phyloP scores from a whole-genome alignment of 345 rosid species.

The Mallotus nudiflorus region DNA sequence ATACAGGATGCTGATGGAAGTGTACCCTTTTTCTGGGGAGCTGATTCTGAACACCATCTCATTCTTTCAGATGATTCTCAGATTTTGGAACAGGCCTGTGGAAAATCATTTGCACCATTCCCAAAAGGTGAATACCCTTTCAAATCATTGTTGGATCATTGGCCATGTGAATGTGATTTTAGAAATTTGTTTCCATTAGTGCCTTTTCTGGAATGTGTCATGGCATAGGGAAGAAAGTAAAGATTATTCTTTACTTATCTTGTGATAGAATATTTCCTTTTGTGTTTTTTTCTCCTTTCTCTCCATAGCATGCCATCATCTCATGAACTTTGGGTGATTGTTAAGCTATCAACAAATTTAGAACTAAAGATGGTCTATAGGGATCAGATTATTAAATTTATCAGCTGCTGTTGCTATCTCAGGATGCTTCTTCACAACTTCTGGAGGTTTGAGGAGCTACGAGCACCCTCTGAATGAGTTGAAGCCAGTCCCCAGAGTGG shows the following conservation, averaged over 20 bases:
- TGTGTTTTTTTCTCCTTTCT: not conserved
- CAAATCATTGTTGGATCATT: not conserved
- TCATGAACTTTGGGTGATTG: not conserved
- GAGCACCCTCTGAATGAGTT: constrained; percentile 82
- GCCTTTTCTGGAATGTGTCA: not conserved
- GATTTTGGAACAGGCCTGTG: constrained; percentile 75
- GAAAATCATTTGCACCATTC: constrained; percentile 91
- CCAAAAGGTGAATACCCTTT: constrained; percentile 64
- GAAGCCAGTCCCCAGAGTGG: constrained; percentile 91
- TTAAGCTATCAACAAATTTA: not conserved
- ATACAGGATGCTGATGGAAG: constrained; percentile 83
- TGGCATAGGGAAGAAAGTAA: not conserved
- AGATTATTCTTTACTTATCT: not conserved
- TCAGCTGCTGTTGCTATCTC: constrained; percentile 21
- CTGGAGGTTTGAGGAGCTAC: constrained; percentile 92
- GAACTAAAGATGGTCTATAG: not conserved
- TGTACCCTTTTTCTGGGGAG: constrained; percentile 89
- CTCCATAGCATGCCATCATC: not conserved
- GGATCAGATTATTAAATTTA: not conserved
- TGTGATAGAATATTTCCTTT: not conserved
- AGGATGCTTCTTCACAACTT: constrained; percentile 92
- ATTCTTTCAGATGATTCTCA: constrained; percentile 72
- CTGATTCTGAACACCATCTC: constrained; percentile 77
- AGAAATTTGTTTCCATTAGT: not conserved
- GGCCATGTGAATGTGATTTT: not conserved